Percentiles rank a stretch among this genome's conserved stretches.
Conservation (phyloP, 805 yeast genomes). For the Aciculoconidium aculeatum region DNA sequence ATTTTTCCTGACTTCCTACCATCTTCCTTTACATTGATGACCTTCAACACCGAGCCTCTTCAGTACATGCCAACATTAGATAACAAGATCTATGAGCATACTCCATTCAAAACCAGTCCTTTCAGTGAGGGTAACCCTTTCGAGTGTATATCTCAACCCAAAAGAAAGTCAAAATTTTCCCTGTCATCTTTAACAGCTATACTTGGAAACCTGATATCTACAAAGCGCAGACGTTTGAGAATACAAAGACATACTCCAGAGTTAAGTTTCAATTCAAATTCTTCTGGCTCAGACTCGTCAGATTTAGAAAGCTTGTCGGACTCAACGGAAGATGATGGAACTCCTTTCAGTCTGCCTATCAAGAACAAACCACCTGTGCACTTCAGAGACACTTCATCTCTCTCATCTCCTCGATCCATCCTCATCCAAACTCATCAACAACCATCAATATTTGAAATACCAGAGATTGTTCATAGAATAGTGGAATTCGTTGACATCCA, state of each 20-base stretch:
- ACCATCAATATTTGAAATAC: constrained; percentile 57
- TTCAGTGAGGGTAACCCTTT: too few species aligned
- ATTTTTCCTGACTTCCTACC: too few species aligned
- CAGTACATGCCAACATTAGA: constrained; percentile 14
- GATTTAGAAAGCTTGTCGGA: constrained; percentile 36
- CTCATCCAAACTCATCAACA: not conserved
- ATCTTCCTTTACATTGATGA: too few species aligned
- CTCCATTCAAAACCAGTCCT: constrained; percentile 12
- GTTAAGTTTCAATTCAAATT: too few species aligned
- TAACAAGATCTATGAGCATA: constrained; percentile 18
- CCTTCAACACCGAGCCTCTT: constrained; percentile 19
- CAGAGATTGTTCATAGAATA: constrained; percentile 67
- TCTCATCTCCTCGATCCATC: constrained; percentile 1
- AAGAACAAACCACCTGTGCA: constrained; percentile 7
- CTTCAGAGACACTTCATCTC: constrained; percentile 6
- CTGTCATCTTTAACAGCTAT: too few species aligned
- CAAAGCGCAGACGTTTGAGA: too few species aligned
- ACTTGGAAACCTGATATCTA: too few species aligned
- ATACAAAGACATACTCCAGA: too few species aligned
- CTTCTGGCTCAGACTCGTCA: constrained; percentile 14
- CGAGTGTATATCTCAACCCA: too few species aligned
- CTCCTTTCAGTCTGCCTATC: constrained; percentile 15
- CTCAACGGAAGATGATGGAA: constrained; percentile 25
- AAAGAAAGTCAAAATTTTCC: too few species aligned
- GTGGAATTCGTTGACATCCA: constrained; percentile 55